These are phyloP conservation scores for Cystobasidium sp. DNA, from an alignment of 1,284 basidiomycete species.

Conservation along the genomic window DNA sequence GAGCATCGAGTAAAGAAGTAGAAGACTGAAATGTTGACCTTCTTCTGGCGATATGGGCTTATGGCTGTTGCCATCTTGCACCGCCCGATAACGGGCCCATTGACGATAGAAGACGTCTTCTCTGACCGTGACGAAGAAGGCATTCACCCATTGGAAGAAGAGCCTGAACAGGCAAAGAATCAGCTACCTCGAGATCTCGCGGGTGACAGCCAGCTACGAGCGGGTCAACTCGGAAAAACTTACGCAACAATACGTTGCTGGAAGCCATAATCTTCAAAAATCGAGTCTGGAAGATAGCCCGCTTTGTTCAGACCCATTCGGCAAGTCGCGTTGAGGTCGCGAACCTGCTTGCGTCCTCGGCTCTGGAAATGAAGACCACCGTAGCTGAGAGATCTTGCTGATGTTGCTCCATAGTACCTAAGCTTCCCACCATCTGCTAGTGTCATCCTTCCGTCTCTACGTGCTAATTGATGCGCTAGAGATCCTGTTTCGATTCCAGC, in stretches of 20 bases:
- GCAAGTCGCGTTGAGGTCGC: slow-evolving; percentile 24
- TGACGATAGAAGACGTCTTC: slow-evolving; percentile 34
- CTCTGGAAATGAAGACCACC: slow-evolving; percentile 39
- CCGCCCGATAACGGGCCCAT: slow-evolving; percentile 14
- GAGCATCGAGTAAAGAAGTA: slow-evolving; percentile 36
- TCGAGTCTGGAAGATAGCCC: slow-evolving; percentile 12
- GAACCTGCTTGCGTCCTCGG: slow-evolving; percentile 3
- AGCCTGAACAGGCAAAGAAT: not conserved
- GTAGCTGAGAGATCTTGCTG: slow-evolving; percentile 25
- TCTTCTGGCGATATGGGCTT: slow-evolving; percentile 10
- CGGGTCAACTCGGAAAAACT: too few species aligned
- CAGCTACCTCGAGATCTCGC: too few species aligned
- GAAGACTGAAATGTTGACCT: slow-evolving; percentile 26
- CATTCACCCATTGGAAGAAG: slow-evolving; percentile 29
- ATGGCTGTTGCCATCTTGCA: slow-evolving; percentile 30
- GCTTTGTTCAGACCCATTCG: slow-evolving; percentile 12
- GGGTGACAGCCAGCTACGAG: not conserved
- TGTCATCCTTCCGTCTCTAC: slow-evolving; percentile 31
- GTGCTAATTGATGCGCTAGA: slow-evolving; percentile 27
- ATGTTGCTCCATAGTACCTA: slow-evolving; percentile 40
- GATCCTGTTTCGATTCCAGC: slow-evolving; percentile 18
- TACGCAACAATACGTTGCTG: slow-evolving; percentile 27
- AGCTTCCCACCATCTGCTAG: slow-evolving; percentile 32
- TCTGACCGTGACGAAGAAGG: slow-evolving; percentile 27
- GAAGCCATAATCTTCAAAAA: slow-evolving; percentile 16